Conservation (phyloP, 495 filamentous ascomycete species). For the Alectoria sarmentosa region DNA sequence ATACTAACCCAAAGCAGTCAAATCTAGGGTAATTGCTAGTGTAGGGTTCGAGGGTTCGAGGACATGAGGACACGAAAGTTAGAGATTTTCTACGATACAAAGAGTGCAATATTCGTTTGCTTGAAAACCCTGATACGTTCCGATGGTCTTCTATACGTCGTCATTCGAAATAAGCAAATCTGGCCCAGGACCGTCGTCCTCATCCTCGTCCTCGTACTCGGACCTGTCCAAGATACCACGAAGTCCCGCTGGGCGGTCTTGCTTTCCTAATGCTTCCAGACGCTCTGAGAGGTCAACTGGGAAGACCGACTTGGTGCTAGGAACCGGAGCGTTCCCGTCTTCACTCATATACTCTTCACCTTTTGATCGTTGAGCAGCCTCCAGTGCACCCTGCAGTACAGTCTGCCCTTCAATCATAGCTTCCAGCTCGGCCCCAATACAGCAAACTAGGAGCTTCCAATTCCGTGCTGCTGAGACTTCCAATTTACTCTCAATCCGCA, state of each 20-base stretch:
- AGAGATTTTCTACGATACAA: background rate
- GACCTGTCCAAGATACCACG: slow-evolving; percentile 26
- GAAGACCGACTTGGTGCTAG: background rate
- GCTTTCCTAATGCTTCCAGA: background rate
- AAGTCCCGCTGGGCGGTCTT: background rate
- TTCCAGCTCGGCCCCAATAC: slow-evolving; percentile 81
- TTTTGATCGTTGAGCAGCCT: slow-evolving; percentile 28
- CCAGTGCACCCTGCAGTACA: slow-evolving; percentile 42
- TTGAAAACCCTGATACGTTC: background rate
- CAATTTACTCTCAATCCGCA: slow-evolving; percentile 34
- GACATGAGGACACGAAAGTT: background rate
- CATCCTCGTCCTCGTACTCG: slow-evolving; percentile 39
- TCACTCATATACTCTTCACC: background rate
- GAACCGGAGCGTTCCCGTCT: background rate
- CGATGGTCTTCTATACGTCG: background rate
- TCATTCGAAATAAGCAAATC: slow-evolving; percentile 40
- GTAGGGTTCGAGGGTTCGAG: too few species aligned
- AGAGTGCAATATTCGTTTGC: background rate
- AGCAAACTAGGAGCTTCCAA: slow-evolving; percentile 86
- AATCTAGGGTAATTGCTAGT: too few species aligned
- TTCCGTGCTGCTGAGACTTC: slow-evolving; percentile 43
- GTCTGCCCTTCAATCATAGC: slow-evolving; percentile 65
- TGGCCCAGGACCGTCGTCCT: slow-evolving; percentile 45
- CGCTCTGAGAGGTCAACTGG: background rate
- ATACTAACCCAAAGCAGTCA: background rate